Conservation (phyloP, 108 stramenopile species). For the Cyclotella sp. region DNA sequence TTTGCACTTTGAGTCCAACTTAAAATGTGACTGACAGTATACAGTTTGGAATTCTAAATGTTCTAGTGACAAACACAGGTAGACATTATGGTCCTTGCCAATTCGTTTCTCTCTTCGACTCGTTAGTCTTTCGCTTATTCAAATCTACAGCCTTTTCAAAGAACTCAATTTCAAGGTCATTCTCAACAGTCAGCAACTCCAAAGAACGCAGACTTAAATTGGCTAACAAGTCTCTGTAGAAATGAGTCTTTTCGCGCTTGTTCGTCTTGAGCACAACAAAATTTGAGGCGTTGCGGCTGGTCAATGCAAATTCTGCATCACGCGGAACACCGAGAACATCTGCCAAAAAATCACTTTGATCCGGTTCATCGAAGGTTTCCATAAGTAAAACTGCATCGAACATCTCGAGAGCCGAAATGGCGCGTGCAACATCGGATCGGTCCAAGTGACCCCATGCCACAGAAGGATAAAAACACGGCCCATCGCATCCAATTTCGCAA, state of each 20-base stretch:
- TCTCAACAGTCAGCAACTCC: slow-evolving; percentile 12
- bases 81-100: slow-evolving; percentile 13
- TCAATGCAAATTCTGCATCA: slow-evolving; percentile 29
- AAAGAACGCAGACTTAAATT: slow-evolving; percentile 11
- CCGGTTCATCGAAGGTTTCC: slow-evolving; percentile 27
- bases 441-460: slow-evolving; percentile 28
- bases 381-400: slow-evolving; percentile 33
- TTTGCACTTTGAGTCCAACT: too few species aligned
- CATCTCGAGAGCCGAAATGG: slow-evolving; percentile 24
- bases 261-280: slow-evolving; percentile 18
- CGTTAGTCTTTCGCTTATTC: slow-evolving; percentile 20
- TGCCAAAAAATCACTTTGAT: slow-evolving; percentile 29
- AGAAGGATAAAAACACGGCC: slow-evolving; percentile 37
- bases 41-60: too few species aligned
- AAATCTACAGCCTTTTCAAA: slow-evolving; percentile 21
- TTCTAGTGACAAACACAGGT: too few species aligned
- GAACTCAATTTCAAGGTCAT: slow-evolving; percentile 34
- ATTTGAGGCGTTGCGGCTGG: slow-evolving; percentile 9
- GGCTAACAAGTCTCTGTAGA: slow-evolving; percentile 32
- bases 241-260: slow-evolving; percentile 35
- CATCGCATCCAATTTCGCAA: slow-evolving; percentile 36
- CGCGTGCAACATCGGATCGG: slow-evolving; percentile 13
- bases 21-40: too few species aligned
- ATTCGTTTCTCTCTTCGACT: slow-evolving; percentile 22
- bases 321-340: slow-evolving; percentile 45